Base-by-base conservation (phyloP, 306 rosid species). In the Vigna nakashimae region DNA sequence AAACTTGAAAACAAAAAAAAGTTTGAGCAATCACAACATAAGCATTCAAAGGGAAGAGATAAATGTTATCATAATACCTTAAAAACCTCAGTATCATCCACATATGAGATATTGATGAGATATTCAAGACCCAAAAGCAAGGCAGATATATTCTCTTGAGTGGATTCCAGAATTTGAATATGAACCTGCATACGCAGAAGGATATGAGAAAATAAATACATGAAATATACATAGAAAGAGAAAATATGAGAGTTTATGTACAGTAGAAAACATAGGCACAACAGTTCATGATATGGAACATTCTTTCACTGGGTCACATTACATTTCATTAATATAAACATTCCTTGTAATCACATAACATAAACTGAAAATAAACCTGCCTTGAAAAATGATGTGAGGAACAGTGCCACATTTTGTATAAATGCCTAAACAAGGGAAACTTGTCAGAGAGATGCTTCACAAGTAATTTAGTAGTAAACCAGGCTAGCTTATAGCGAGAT, bases 71-170 rank as follows among this genome's bases (percentile, higher is more conserved):
- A 38, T 36, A 34, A 18, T 69, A 91, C 98, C 98, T 93, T 93
- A 49, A 93, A 93, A 76, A 93, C 98, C 77, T 93, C 97, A 0
- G 93, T 93, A 79, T 93, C 98, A 48, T 93, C 98, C 43, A 93
- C 98, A 62, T 90, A 93, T 16, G 98, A 93, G 67, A 93, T 93
- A 88, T 85, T 90, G 59, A 87, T 88, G 63, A 93, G 94, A 86
- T 91, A 93, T 86, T 91, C 97, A 52, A 93, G 97, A 65, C 98
- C 98, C 89, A 83, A 64, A 10, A 91, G 82, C 88, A 93, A 84
- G 15, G 86, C 84, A 81, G 90, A 46, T 74, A 87, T 79, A 60
- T 86, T 93, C 76, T 93, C 98, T 68, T 80, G 93, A 46, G 89
- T 80, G 64, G 86, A 67, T 78, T 93, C 98, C 46, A 93, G 83